These are phyloP conservation scores for Metschnikowia colocasiae DNA, from an alignment of 805 yeast species.

Conservation along the genomic window DNA sequence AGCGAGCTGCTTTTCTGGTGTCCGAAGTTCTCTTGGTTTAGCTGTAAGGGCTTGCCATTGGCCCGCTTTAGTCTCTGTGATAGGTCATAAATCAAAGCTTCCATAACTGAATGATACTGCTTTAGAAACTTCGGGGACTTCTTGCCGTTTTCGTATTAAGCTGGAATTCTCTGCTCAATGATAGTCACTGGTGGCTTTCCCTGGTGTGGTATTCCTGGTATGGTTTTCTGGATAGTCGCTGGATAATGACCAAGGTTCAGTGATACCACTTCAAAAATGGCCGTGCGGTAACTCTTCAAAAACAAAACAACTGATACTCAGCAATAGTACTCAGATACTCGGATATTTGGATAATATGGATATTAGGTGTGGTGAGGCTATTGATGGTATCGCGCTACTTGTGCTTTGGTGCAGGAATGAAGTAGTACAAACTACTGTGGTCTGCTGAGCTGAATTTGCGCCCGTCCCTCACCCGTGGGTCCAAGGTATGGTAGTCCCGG, in stretches of 20 bases:
- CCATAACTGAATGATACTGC: background rate
- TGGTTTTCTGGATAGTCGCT: no score
- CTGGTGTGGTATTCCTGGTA: no score
- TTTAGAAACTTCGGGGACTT: no score
- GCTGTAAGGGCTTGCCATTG: background rate
- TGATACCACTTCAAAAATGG: no score
- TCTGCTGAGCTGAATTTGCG: conserved; percentile 10
- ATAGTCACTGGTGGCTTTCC: no score
- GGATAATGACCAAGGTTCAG: no score
- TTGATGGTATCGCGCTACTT: background rate
- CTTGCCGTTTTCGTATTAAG: no score
- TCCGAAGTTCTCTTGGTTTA: background rate
- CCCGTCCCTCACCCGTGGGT: conserved; percentile 9
- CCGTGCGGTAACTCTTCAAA: no score
- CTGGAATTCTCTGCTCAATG: no score
- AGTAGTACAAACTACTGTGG: conserved; percentile 13
- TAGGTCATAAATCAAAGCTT: background rate
- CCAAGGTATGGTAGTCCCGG: conserved; percentile 7
- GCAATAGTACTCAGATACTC: background rate
- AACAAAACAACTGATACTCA: no score
- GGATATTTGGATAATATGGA: background rate
- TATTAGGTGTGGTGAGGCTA: background rate
- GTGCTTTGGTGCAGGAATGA: conserved; percentile 12
- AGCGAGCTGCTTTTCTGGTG: conserved; percentile 8
- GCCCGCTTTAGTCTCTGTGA: background rate